Conservation (phyloP, 805 yeast genomes). For the Candida nonsorbophila region DNA sequence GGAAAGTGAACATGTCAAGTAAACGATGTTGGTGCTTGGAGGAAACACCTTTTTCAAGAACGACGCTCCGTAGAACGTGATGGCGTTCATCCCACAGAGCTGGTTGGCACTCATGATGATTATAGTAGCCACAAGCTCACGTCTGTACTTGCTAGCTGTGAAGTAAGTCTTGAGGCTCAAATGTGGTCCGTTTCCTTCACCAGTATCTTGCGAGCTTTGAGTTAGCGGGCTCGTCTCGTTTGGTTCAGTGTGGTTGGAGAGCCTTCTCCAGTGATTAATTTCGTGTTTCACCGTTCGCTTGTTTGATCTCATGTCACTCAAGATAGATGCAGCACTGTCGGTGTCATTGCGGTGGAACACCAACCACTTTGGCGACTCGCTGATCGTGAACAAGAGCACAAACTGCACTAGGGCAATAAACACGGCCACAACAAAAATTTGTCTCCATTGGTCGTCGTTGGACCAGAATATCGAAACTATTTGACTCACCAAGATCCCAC, state of each 20-base stretch:
- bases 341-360: slow-evolving; percentile 24
- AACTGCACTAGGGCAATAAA: slow-evolving; percentile 22
- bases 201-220: neutral
- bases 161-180: too few species aligned
- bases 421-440: slow-evolving; percentile 21
- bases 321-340: slow-evolving; percentile 19
- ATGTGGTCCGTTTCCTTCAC: slow-evolving; percentile 5
- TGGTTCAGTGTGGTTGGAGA: slow-evolving; percentile 6
- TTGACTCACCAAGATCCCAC: slow-evolving; percentile 33
- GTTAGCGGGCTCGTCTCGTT: slow-evolving; percentile 6
- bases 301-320: slow-evolving; percentile 25
- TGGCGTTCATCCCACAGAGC: slow-evolving; percentile 78
- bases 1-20: slow-evolving; percentile 69
- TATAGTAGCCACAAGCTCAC: slow-evolving; percentile 23
- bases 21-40: slow-evolving; percentile 17
- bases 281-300: slow-evolving; percentile 23
- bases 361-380: slow-evolving; percentile 41
- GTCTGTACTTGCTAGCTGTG: slow-evolving; percentile 12
- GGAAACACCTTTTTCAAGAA: slow-evolving; percentile 68
- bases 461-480: slow-evolving; percentile 25
- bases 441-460: slow-evolving; percentile 34
- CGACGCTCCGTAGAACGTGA: slow-evolving; percentile 85
- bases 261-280: slow-evolving; percentile 31
- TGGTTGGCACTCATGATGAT: slow-evolving; percentile 36
- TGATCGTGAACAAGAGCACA: slow-evolving; percentile 24